Evolutionary conservation across 1,284 basidiomycete genomes (phyloP), one percentile per base, ranked within the genome.

Genomic region (Ceratobasidium sp.): DNA sequence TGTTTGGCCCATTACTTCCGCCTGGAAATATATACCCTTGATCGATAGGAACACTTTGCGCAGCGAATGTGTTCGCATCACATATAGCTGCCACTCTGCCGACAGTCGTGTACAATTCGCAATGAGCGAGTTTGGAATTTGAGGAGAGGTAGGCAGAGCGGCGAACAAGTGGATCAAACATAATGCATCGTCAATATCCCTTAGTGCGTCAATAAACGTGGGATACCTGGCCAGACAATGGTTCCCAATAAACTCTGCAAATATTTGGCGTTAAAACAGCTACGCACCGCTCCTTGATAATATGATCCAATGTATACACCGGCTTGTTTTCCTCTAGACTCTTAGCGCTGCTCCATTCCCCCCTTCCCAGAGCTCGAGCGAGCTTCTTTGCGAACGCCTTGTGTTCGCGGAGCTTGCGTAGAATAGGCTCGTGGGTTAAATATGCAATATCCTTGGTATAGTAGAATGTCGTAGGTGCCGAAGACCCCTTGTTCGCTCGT

Each of bases 311-410:
- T 68, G 90, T 88, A 84, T 97, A 96, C 42, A 94, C 90, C 0
- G 96, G 96, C 85, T 95, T 98, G 83, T 94, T 94, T 75, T 97
- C 95, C 85, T 99, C 95, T 73, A 99, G 85, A 82, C 93, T 97
- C 87, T 98, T 98, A 20, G 98, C 98, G 79, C 93, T 92, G 77
- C 92, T 94, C 96, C 97, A 99, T 88, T 99, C 97, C 77, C 94
- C 93, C 80, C 97, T 89, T 33, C 97, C 98, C 68, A 99, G 89
- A 20, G 98, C 97, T 79, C 95, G 91, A 79, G 96, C 93, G 71
- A 99, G 91, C 86, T 98, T 98, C 88, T 99, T 99, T 0, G 98
- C 97, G 82, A 99, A 99, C 0, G 97, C 93, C 86, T 99, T 99
- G 89, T 99, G 97, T 85, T 99, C 97, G 83, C 98, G 90, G 79